Evolutionary conservation across 2,329 filamentous ascomycete genomes (phyloP), one percentile per base, ranked within the genome.

Genomic region (Colletotrichum sp.): DNA sequence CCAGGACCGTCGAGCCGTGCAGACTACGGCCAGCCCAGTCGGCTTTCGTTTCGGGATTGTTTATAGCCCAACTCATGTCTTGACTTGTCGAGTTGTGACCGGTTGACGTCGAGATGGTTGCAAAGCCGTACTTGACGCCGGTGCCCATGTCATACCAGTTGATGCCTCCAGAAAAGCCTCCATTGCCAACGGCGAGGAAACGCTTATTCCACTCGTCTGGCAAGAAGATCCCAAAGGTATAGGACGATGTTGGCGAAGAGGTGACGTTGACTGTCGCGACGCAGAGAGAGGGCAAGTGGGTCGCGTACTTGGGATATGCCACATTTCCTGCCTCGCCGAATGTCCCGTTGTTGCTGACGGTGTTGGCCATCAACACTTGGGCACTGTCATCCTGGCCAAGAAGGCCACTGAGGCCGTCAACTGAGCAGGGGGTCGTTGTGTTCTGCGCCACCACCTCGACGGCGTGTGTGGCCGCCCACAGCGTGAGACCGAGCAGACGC

Each of bases 1-100:
- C 85, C 7, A 86, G 80, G 12, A 83, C 70, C 79, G 91, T 91
- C 9, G 86, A 87, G 9, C 86, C 87, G 78, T 91, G 90, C 13
- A 86, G 69, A 9, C 84, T 81, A 9, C 85, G 82, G 77, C 81
- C 85, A 18, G 84, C 84, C 82, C 85, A 87, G 70, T 87, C 85
- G 7, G 79, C 79, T 24, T 79, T 79, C 28, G 77, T 78, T 56
- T 86, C 86, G 3, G 83, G 80, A 24, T 82, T 79, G 32, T 83
- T 78, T 5, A 86, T 77, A 3, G 85, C 86, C 87, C 87, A 88
- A 59, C 76, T 74, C 18, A 79, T 72, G 66, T 86, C 82, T 1
- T 69, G 30, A 6, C 77, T 38, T 3, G 79, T 77, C 3, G 84
- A 85, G 65, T 79, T 82, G 76, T 88, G 87, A 16, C 87, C 87